Evolutionary conservation across 257 asterid species (phyloP).

Genomic region (Solanum bukasovii): DNA sequence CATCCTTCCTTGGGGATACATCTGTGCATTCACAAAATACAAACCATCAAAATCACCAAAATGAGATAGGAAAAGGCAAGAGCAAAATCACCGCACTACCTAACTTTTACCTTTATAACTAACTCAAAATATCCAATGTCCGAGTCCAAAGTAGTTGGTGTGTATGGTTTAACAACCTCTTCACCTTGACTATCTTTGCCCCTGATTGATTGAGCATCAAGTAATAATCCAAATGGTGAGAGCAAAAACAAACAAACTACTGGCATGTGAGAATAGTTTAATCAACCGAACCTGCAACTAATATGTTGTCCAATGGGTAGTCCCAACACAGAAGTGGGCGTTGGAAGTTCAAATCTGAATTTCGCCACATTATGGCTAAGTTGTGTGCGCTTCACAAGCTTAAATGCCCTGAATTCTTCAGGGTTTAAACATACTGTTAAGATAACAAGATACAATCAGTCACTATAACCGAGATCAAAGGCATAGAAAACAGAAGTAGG

Average conservation of each 20-base stretch:
- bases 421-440: conserved; percentile 71
- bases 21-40: conserved; percentile 30
- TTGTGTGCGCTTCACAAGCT: conserved; percentile 83
- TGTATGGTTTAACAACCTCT: conserved; percentile 92
- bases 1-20: conserved; percentile 99
- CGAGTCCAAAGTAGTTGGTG: conserved; percentile 96
- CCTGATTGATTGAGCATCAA: conserved; percentile 30
- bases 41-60: conserved; percentile 1
- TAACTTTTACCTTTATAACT: conserved; percentile 68
- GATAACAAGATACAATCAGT: conserved; percentile 1
- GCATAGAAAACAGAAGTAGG: neutral
- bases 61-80: neutral
- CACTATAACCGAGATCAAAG: neutral
- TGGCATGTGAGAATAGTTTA: neutral
- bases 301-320: conserved; percentile 98
- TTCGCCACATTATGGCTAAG: conserved; percentile 93
- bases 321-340: conserved; percentile 84
- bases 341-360: conserved; percentile 81
- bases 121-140: conserved; percentile 89
- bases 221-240: neutral
- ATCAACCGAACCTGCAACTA: conserved; percentile 69
- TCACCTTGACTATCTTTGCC: conserved; percentile 95
- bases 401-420: conserved; percentile 68
- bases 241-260: neutral
- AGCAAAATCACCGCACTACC: neutral